Evolutionary conservation across 176 grass and related monocot genomes (phyloP), one percentile per base, ranked within the genome.

Genomic region (Oryza glaberrima): DNA sequence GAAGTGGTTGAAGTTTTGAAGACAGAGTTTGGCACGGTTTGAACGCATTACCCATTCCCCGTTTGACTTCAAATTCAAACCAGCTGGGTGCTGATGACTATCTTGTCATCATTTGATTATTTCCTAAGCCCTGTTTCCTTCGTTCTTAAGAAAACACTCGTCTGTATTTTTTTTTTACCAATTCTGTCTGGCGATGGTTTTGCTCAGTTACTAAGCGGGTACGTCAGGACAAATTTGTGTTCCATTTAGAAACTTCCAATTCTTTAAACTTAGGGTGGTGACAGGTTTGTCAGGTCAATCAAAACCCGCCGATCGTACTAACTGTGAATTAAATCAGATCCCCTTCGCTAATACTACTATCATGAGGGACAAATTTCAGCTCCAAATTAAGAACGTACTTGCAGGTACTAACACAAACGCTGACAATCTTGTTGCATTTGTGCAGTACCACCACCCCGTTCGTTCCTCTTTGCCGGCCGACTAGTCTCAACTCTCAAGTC

Each of bases 221-320:
- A 52, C 69, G 64, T 2, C 48, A 28, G 36, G 49, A 63, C 65
- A 82, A 63, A 61, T 44, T 30, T 79, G 75, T 35, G 58, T 83
- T 84, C 68, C 34, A 58, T n/a, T 19, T 4, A 4, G 28, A 58
- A 56, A 19, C 49, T 41, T 69, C 15, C 26, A 82, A 77, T 82
- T 65, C 14, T 77, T 65, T 14, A 79, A 79, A 14, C 26, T 11
- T 19, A 2, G 5, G 16, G 3, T 19, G 66, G 30, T 68, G 28
- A 8, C 13, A 17, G 13, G 15, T 67, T 67, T 14, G 28, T 36
- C 7, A 38, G 34, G 32, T 74, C 35, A 75, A 51, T 25, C 28
- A 11, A 7, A 19, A 9, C 14, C 11, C 13, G 2, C 17, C 5
- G 32, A 11, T 14, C 0, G 43, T 41, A 66, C 49, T 32, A 32